Evolutionary conservation across 495 filamentous ascomycete species (phyloP).

Genomic region (Ascodesmis nigricans): DNA sequence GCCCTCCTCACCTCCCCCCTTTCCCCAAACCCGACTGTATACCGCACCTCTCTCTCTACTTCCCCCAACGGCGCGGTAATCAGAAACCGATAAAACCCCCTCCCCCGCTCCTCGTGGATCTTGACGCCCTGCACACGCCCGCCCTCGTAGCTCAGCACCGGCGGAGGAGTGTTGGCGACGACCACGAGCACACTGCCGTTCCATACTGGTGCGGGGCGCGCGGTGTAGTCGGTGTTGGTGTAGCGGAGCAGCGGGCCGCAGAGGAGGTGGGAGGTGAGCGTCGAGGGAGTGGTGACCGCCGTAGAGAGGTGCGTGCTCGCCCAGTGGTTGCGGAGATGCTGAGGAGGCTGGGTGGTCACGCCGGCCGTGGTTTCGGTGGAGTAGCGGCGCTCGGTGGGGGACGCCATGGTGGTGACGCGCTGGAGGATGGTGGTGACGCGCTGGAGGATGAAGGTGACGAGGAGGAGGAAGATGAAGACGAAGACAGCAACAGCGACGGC

Average conservation of each 20-base stretch:
- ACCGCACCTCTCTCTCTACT: constrained; percentile 7
- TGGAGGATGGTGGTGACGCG: no score
- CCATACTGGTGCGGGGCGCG: constrained; percentile 7
- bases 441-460: no score
- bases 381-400: no score
- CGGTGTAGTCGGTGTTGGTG: constrained; percentile 7
- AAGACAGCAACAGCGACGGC: no score
- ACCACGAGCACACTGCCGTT: constrained; percentile 11
- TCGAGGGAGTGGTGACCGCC: constrained; percentile 3
- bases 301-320: constrained; percentile 3
- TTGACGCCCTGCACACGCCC: not conserved
- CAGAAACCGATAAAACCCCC: constrained; percentile 6
- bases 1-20: constrained; percentile 4
- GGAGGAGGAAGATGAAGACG: no score
- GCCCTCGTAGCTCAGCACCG: constrained; percentile 2
- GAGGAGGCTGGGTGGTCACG: no score
- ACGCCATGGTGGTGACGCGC: no score
- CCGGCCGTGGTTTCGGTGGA: no score
- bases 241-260: constrained; percentile 15
- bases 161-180: not conserved
- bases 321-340: constrained; percentile 3
- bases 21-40: constrained; percentile 5
- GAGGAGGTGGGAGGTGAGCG: constrained; percentile 4
- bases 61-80: constrained; percentile 5
- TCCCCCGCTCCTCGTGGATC: constrained; percentile 4